These are phyloP conservation scores for Eustoma russellianum DNA, from an alignment of 257 asterid genomes.

Conservation along the genomic window DNA sequence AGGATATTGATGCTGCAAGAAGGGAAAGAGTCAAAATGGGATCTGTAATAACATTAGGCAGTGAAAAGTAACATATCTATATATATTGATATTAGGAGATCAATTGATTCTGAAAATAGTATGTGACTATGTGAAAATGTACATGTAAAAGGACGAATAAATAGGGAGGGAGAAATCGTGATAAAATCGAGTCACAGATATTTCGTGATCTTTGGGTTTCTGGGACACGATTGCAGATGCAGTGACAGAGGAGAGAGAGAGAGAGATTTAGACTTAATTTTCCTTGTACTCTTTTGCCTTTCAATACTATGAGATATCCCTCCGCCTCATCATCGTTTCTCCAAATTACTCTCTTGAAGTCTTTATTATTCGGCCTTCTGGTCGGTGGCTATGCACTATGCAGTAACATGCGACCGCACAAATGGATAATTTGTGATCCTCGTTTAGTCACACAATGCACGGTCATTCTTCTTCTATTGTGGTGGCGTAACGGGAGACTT, in stretches of 20 bases:
- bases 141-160: neutral
- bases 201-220: slow-evolving; percentile 27
- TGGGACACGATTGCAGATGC: slow-evolving; percentile 21
- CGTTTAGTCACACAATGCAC: neutral
- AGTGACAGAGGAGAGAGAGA: slow-evolving; percentile 1
- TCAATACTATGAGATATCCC: neutral
- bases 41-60: no score
- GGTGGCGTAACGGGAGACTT: no score
- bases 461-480: neutral
- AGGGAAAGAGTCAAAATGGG: no score
- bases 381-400: no score
- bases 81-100: neutral
- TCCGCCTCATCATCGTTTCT: no score
- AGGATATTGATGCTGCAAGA: neutral
- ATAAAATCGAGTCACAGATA: slow-evolving; percentile 26
- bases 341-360: neutral
- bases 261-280: neutral
- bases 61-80: neutral
- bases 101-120: neutral
- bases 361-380: neutral
- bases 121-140: neutral
- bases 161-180: slow-evolving; percentile 8
- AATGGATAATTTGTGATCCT: neutral
- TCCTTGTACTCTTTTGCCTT: no score
- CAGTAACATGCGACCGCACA: no score